A percentile compares a stretch with the other conserved stretches of the same genome.
These are phyloP conservation scores for Coemansia sp. DNA, from an alignment of 192 early-diverging fungal species.

Conservation along the genomic window DNA sequence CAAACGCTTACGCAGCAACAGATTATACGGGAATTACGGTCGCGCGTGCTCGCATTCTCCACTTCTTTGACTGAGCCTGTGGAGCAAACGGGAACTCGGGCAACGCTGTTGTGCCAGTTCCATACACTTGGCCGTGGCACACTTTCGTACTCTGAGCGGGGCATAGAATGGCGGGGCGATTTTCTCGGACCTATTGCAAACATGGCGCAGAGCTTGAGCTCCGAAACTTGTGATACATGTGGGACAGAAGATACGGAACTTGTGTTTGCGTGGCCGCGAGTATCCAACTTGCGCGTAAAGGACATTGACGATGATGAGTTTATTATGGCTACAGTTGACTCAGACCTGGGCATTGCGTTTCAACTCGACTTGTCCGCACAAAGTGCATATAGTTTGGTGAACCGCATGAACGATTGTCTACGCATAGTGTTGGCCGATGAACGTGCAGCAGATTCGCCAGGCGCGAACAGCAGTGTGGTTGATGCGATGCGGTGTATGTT, in stretches of 20 bases:
- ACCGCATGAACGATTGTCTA: constrained; percentile 3
- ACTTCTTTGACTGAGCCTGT: neutral
- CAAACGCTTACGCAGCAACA: constrained; percentile 45
- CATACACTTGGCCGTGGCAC: constrained; percentile 40
- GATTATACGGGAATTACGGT: constrained; percentile 38
- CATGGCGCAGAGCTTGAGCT: constrained; percentile 6
- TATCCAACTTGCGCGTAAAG: constrained; percentile 31
- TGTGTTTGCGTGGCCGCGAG: constrained; percentile 37
- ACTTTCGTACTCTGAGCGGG: constrained; percentile 10
- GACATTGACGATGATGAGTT: constrained; percentile 25
- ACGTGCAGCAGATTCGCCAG: neutral
- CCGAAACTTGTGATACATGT: neutral
- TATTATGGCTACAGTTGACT: constrained; percentile 42
- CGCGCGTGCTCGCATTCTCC: constrained; percentile 23
- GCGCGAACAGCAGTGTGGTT: neutral
- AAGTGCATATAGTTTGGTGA: neutral
- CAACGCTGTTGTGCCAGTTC: constrained; percentile 43
- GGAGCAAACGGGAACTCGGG: constrained; percentile 1
- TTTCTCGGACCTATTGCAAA: constrained; percentile 29
- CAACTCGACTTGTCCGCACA: neutral
- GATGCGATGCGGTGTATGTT: neutral
- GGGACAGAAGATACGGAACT: constrained; percentile 9
- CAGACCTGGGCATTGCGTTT: constrained; percentile 42
- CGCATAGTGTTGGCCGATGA: neutral
- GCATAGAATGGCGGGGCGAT: constrained; percentile 25